A percentile compares a stretch with the other conserved stretches of the same genome.
These are phyloP conservation scores for Schizonepeta tenuifolia DNA, from an alignment of 257 asterid species.

Conservation along the genomic window DNA sequence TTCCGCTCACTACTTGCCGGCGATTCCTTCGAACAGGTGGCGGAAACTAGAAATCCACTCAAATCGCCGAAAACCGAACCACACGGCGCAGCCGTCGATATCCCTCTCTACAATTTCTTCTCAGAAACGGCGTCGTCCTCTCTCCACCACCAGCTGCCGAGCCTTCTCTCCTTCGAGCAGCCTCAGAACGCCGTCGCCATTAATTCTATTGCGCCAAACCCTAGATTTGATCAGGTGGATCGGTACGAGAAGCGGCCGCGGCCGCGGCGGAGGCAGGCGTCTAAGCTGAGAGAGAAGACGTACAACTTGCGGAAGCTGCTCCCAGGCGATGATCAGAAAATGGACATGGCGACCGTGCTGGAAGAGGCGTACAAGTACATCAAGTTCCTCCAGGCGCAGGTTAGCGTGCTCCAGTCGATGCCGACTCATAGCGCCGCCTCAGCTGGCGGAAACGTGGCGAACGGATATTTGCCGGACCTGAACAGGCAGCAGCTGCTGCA, in stretches of 20 bases:
- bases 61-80: conserved; percentile 11
- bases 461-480: conserved; percentile 30
- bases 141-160: conserved; percentile 36
- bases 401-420: conserved; percentile 65
- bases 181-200: conserved; percentile 22
- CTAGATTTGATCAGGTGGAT: conserved; percentile 14
- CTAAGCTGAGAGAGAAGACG: conserved; percentile 58
- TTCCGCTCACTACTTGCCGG: conserved; percentile 48
- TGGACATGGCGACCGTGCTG: conserved; percentile 73
- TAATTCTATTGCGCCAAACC: conserved; percentile 18
- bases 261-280: background rate
- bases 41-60: conserved; percentile 28
- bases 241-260: conserved; percentile 16
- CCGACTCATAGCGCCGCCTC: conserved; percentile 40
- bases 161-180: conserved; percentile 46
- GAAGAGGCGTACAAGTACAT: conserved; percentile 82
- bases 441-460: background rate
- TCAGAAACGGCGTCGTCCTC: conserved; percentile 31
- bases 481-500: conserved; percentile 71
- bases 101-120: conserved; percentile 43
- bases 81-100: conserved; percentile 2
- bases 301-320: conserved; percentile 54
- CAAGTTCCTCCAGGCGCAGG: conserved; percentile 76
- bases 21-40: conserved; percentile 14
- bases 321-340: conserved; percentile 55